phyloP scores from a whole-genome alignment of 768 basidiomycete genomes.

The Mycena maculata region DNA sequence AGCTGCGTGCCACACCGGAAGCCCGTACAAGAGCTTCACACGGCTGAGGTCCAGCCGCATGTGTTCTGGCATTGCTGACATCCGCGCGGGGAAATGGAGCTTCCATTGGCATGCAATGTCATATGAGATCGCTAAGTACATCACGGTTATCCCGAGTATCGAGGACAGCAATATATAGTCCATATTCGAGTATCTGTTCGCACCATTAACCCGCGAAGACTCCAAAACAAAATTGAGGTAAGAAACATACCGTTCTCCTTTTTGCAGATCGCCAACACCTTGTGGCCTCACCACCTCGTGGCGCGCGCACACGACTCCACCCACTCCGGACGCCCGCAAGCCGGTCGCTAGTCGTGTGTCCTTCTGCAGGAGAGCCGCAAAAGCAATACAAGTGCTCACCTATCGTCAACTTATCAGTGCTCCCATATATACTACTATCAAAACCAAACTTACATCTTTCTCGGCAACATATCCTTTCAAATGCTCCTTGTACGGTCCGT shows the following conservation, averaged over 20 bases:
- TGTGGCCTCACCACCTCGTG: slow-evolving; percentile 21
- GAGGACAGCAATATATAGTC: slow-evolving; percentile 37
- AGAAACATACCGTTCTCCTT: slow-evolving; percentile 35
- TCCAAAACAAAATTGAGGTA: background rate
- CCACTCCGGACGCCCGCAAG: too few species aligned
- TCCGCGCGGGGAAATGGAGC: background rate
- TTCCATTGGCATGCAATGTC: background rate
- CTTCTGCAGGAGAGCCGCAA: too few species aligned
- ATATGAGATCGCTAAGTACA: background rate
- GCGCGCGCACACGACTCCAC: too few species aligned
- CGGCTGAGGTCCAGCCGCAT: background rate
- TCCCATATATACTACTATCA: too few species aligned
- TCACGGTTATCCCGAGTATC: slow-evolving; percentile 5
- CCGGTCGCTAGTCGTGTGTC: too few species aligned
- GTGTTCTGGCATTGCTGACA: background rate
- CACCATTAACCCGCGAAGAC: background rate
- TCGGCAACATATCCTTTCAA: slow-evolving; percentile 19
- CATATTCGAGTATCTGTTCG: slow-evolving; percentile 36
- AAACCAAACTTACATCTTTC: slow-evolving; percentile 28
- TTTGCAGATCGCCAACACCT: slow-evolving; percentile 32
- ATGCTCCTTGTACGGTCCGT: slow-evolving; percentile 19
- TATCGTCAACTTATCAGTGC: background rate
- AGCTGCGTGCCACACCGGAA: too few species aligned
- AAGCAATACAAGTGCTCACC: slow-evolving; percentile 34
- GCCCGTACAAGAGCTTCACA: slow-evolving; percentile 1